Evolutionary conservation across 805 yeast species (phyloP), one percentile per base, ranked within the genome.

Genomic region (Metschnikowia henanensis): DNA sequence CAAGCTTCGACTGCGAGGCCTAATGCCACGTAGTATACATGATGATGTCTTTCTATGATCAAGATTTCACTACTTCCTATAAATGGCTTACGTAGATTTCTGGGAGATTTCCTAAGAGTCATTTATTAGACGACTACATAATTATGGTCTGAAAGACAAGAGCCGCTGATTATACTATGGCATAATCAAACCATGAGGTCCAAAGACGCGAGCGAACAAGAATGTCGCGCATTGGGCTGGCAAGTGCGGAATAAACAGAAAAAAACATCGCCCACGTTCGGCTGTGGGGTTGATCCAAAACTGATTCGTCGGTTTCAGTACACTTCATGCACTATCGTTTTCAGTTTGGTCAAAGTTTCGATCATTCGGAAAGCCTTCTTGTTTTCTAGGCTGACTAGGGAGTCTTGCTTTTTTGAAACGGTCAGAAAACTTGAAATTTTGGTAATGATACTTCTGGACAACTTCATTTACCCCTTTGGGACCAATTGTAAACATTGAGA

Each of bases 221-320:
- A 33, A 34, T 40, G 38, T 40, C 43, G 43, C 43, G 30, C 33
- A 34, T 20, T 13, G 23, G 34, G 43, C 43, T 13, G 35, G 35
- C 38, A 21, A 20, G 25, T 39, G 37, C 42, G 32, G 43, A 15
- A 9, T 21, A 17, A 29, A 38, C 43, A 40, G 43, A 31, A 23
- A 18, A 38, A 34, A 26, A 28, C n/a, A 13, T 26, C 6, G 28
- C 15, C 16, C 25, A 7, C 22, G 16, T n/a, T 28, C 30, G 30
- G 30, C 30, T 28, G 13, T 28, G n/a, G 6, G n/a, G n/a, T n/a
- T n/a, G n/a, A n/a, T n/a, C n/a, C n/a, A n/a, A n/a, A n/a, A n/a
- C n/a, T n/a, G n/a, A n/a, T n/a, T n/a, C n/a, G n/a, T n/a, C n/a
- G n/a, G n/a, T 23, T 23, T 9, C 26, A 13, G 12, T 23, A 23